Evolutionary conservation across 1,139 yeast genomes (phyloP).

Genomic region (Scheffersomyces stambukii): DNA sequence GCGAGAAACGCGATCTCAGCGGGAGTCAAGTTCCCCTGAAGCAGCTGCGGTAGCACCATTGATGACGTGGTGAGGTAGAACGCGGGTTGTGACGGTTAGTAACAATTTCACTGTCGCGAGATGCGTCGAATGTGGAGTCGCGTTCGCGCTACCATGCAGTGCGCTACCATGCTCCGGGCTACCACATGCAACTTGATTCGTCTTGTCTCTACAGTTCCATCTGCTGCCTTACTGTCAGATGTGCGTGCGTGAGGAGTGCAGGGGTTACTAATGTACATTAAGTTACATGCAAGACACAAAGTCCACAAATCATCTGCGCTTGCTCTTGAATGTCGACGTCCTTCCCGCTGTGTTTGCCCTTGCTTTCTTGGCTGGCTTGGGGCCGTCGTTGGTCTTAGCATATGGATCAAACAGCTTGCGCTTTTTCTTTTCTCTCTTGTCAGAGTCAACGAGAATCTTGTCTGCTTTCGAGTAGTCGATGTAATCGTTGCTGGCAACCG

Average conservation of each 20-base stretch:
- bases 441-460: constrained; percentile 36
- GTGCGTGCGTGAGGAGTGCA: no score
- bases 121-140: no score
- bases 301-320: no score
- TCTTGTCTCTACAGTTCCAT: no score
- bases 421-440: constrained; percentile 23
- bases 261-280: no score
- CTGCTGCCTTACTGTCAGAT: no score
- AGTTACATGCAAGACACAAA: no score
- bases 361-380: constrained; percentile 46
- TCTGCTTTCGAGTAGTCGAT: constrained; percentile 50
- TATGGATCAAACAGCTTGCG: constrained; percentile 64
- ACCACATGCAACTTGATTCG: no score
- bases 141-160: no score
- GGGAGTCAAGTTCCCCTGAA: constrained; percentile 62
- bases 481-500: constrained; percentile 11
- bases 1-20: constrained; percentile 80
- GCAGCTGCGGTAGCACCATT: constrained; percentile 64
- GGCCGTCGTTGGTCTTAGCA: constrained; percentile 42
- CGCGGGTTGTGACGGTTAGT: neutral
- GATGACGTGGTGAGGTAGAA: neutral
- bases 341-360: constrained; percentile 41
- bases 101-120: neutral
- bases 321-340: constrained; percentile 44
- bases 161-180: no score